A percentile compares a stretch with the other conserved stretches of the same genome.
Evolutionary conservation across 306 rosid genomes (phyloP).

Genomic region (Fagus sylvatica): DNA sequence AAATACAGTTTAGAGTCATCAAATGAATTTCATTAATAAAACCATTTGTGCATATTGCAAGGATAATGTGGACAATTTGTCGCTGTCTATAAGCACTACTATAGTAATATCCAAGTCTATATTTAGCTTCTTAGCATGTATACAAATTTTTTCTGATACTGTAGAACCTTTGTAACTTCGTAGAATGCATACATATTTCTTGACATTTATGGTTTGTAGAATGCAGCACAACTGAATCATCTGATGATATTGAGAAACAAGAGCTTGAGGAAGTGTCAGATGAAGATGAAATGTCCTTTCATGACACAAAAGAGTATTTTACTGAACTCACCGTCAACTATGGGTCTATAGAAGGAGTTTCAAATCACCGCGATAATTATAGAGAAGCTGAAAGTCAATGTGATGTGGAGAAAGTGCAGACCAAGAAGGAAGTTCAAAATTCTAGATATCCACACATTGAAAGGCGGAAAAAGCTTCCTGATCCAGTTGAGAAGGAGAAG

Average conservation of each 20-base stretch:
- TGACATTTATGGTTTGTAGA: slow-evolving; percentile 52
- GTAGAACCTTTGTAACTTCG: neutral
- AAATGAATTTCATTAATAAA: neutral
- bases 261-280: slow-evolving; percentile 90
- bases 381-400: slow-evolving; percentile 35
- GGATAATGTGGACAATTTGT: neutral
- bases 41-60: neutral
- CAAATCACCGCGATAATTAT: slow-evolving; percentile 35
- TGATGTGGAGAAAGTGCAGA: slow-evolving; percentile 44
- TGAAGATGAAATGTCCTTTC: slow-evolving; percentile 74
- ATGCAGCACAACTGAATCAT: slow-evolving; percentile 92
- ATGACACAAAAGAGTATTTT: slow-evolving; percentile 73
- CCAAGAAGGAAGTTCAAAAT: slow-evolving; percentile 29
- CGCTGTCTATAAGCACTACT: neutral
- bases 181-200: neutral
- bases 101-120: neutral
- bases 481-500: slow-evolving; percentile 93
- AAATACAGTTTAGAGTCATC: neutral
- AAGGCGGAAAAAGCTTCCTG: slow-evolving; percentile 86
- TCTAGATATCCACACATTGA: slow-evolving; percentile 45
- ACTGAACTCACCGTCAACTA: slow-evolving; percentile 49
- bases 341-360: slow-evolving; percentile 41
- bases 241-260: slow-evolving; percentile 87
- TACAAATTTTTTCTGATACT: slow-evolving; percentile 1
- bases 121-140: neutral